These are phyloP conservation scores for Aspergillus bridgeri DNA, from an alignment of 495 filamentous ascomycete genomes.

Conservation along the genomic window DNA sequence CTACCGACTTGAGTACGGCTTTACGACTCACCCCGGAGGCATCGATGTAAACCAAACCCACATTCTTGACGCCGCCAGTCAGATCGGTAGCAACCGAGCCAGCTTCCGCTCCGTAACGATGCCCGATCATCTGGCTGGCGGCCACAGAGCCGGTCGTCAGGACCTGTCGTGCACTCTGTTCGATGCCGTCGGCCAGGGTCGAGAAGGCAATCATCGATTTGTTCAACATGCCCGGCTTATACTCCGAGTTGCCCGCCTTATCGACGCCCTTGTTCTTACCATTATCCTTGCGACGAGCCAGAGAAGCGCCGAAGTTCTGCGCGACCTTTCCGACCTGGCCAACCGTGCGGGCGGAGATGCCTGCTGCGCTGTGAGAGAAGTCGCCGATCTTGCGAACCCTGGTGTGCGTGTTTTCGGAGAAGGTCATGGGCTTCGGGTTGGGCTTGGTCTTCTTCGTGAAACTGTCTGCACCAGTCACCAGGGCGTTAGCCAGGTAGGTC, in stretches of 20 bases:
- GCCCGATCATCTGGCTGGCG: conserved; percentile 74
- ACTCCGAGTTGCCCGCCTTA: conserved; percentile 52
- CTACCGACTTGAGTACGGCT: conserved; percentile 87
- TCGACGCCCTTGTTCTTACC: conserved; percentile 55
- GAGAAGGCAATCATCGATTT: conserved; percentile 94
- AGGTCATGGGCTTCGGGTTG: conserved; percentile 72
- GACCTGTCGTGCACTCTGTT: conserved; percentile 73
- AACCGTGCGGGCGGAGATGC: conserved; percentile 78
- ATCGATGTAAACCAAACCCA: conserved; percentile 97
- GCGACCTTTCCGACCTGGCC: conserved; percentile 76
- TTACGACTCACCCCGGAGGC: conserved; percentile 84
- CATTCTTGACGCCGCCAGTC: conserved; percentile 87
- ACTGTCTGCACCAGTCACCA: conserved; percentile 71
- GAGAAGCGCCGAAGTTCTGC: conserved; percentile 79
- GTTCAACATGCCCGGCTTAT: conserved; percentile 89
- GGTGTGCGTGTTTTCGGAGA: conserved; percentile 79
- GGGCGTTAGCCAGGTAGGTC: conserved; percentile 67
- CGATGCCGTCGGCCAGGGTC: conserved; percentile 92
- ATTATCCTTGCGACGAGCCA: conserved; percentile 61
- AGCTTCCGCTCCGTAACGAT: conserved; percentile 82
- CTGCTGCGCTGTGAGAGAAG: conserved; percentile 71
- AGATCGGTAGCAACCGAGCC: conserved; percentile 67
- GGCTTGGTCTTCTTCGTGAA: conserved; percentile 80
- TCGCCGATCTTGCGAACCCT: conserved; percentile 82
- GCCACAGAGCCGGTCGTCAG: conserved; percentile 69